Evolutionary conservation across 352 stramenopile genomes (phyloP).

Genomic region (Halophytophthora batemanensis): DNA sequence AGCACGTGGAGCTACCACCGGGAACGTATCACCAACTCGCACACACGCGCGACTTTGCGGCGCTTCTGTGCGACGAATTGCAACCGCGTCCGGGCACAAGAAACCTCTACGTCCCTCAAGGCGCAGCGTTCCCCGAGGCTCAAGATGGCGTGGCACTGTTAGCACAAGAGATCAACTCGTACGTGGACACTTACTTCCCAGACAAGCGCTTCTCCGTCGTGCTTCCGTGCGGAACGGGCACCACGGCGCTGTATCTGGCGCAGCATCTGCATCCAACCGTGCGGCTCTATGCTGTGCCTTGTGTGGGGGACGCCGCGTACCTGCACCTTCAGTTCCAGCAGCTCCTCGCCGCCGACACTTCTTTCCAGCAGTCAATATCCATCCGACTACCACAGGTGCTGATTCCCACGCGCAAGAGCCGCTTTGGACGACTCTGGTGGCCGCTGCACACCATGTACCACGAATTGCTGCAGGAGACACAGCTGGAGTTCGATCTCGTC

Average conservation of each 20-base stretch:
- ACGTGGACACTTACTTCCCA: conserved; percentile 21
- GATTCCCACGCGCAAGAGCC: conserved; percentile 41
- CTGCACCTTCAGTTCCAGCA: conserved; percentile 49
- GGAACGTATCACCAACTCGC: conserved; percentile 49
- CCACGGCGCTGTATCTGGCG: conserved; percentile 75
- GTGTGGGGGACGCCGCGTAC: conserved; percentile 63
- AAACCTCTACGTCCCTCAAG: conserved; percentile 59
- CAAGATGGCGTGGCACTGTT: conserved; percentile 54
- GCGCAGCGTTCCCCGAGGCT: conserved; percentile 61
- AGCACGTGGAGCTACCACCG: conserved; percentile 43
- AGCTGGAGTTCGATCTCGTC: conserved; percentile 71
- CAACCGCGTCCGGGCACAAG: conserved; percentile 8
- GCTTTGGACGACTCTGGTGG: conserved; percentile 66
- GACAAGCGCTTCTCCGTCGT: conserved; percentile 52
- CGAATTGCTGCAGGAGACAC: conserved; percentile 53
- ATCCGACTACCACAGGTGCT: conserved; percentile 39
- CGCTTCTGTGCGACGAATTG: conserved; percentile 9
- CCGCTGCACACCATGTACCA: conserved; percentile 56
- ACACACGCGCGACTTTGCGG: conserved; percentile 34
- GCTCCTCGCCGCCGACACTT: conserved; percentile 31
- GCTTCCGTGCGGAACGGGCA: conserved; percentile 72
- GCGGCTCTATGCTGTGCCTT: conserved; percentile 62
- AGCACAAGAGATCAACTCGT: conserved; percentile 72
- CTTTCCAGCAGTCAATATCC: conserved; percentile 1
- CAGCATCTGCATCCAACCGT: conserved; percentile 52